Evolutionary conservation across 2,329 filamentous ascomycete species (phyloP), one percentile per base, ranked within the genome.

Genomic region (Volutella citrinella): DNA sequence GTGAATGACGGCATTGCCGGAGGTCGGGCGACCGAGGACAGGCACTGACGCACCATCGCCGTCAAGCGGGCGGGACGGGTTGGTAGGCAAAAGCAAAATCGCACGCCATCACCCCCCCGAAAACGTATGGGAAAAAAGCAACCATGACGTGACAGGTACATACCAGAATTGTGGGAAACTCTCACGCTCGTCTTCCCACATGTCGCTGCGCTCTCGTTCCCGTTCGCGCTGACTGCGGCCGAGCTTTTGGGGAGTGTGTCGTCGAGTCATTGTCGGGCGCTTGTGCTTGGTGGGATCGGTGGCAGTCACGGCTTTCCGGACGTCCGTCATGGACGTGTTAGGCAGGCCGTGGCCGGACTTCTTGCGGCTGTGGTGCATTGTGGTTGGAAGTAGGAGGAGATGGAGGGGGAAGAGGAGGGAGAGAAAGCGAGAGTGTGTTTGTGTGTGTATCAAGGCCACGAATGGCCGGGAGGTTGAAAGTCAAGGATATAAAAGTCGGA

Each of bases 121-220:
- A n/a, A n/a, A n/a, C n/a, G n/a, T n/a, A n/a, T n/a, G n/a, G n/a
- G n/a, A n/a, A n/a, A n/a, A n/a, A n/a, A n/a, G n/a, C n/a, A n/a
- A n/a, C n/a, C n/a, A n/a, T n/a, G n/a, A n/a, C n/a, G n/a, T n/a
- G n/a, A n/a, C n/a, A n/a, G 40, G 46, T 37, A 72, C 76, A 38
- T 70, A 82, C 78, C 78, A 82, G 52, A 69, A 82, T 54, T 81
- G 77, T 15, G 78, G 78, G 43, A 82, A 82, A 57, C 72, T 78
- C 52, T 82, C 78, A 35, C 75, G 66, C 51, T 79, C 76, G 34
- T 80, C 71, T 33, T 76, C 70, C 55, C 65, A 75, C 55, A 65
- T 67, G 21, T 74, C 70, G 38, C 71, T 65, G 52, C 64, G 63
- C 42, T 76, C 68, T 40, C 64, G 65, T 46, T 77, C 72, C 17